Base-by-base conservation (phyloP, 306 rosid species). In the Vigna unguiculata region DNA sequence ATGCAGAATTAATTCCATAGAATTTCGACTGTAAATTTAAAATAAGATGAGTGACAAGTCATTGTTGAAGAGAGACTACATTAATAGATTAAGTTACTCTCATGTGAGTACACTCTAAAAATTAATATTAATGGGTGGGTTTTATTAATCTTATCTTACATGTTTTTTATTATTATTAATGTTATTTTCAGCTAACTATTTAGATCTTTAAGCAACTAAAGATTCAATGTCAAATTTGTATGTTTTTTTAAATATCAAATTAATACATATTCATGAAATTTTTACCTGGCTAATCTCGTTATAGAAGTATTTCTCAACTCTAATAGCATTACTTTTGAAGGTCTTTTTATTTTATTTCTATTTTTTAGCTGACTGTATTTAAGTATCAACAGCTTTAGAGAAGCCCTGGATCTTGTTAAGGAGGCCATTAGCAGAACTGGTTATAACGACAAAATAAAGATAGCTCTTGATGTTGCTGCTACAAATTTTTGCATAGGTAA, bases 401-500 rank as follows among this genome's bases (percentile, higher is more conserved):
- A 94, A 85, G 98, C 89, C 81, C 87, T 94, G 89, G 93, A 94
- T 83, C 93, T 94, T 86, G 92, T 94, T 54, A 82, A 83, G 86
- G 98, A 92, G 84, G 97, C 97, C 66, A 89, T 92, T 74, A 30
- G 83, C 85, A 86, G 98, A 89, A 79, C 91, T 14, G 97, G 95
- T 53, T 88, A 94, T 61, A 78, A 71, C 61, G 98, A 92, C 41
- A 88, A 22, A 80, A 88, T 95, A 85, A 92, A 92, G 92, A 91
- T 95, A 45, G 98, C 96, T 19, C 88, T 92, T 74, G 93, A 90
- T 83, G 85, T 84, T 76, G 87, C 93, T 59, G 98, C 97, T 77
- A 82, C 97, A 62, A 86, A 89, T 78, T 90, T 95, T 84, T 95
- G 98, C 85, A 89, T 89, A 73, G 98, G 98, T 95, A 81, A 85